phyloP scores from a whole-genome alignment of 148 eudicot genomes.

The Dysphania ambrosioides region DNA sequence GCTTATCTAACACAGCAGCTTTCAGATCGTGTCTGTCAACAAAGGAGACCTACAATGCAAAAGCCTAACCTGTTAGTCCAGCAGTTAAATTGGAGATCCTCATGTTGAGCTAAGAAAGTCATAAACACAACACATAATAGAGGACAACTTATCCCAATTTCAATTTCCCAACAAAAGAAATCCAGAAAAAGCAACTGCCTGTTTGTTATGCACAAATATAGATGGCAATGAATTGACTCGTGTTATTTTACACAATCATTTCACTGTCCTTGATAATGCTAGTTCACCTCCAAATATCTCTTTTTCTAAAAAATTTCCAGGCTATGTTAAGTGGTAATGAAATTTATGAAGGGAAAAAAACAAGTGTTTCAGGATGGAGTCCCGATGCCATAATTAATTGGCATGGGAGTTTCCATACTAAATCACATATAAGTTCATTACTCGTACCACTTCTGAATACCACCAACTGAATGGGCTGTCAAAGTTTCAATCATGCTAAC shows the following conservation, averaged over 20 bases:
- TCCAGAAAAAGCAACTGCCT: not conserved
- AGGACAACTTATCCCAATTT: not conserved
- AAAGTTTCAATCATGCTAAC: not conserved
- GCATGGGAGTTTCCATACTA: not conserved
- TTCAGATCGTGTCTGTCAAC: slow-evolving; percentile 51
- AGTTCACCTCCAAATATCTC: no score
- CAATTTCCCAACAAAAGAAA: not conserved
- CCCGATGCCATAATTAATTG: not conserved
- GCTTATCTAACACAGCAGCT: slow-evolving; percentile 48
- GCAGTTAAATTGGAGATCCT: not conserved
- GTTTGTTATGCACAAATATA: not conserved
- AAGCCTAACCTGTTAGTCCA: slow-evolving; percentile 13
- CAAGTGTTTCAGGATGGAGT: not conserved
- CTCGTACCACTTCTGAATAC: not conserved
- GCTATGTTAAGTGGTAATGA: no score
- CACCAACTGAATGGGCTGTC: not conserved
- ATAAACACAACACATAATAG: not conserved
- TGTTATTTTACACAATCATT: no score
- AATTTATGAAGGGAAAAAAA: not conserved
- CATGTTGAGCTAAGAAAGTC: slow-evolving; percentile 1
- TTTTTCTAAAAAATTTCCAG: no score
- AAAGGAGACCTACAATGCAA: slow-evolving; percentile 53
- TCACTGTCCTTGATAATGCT: no score
- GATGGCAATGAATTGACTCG: not conserved
- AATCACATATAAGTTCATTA: not conserved